phyloP scores from a whole-genome alignment of 2,329 filamentous ascomycete genomes.

The Xylariaceae sp. region DNA sequence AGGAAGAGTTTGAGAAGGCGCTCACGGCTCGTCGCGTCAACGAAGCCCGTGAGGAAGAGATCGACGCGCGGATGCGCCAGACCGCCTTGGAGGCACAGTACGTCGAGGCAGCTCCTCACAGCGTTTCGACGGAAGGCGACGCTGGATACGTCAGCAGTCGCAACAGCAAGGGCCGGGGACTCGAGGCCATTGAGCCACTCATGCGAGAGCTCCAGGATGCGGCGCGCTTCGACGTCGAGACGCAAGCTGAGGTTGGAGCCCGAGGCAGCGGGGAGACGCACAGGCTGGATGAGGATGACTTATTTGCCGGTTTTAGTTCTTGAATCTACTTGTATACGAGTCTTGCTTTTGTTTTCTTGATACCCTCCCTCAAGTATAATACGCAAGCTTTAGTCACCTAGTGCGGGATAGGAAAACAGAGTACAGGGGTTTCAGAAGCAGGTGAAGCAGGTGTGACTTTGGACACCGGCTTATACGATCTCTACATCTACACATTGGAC shows the following conservation, averaged over 20 bases:
- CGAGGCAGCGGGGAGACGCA: background rate
- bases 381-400: no score
- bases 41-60: background rate
- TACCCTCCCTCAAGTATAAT: background rate
- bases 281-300: background rate
- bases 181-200: constrained; percentile 39
- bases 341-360: background rate
- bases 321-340: background rate
- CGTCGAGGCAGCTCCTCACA: background rate
- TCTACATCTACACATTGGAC: no score
- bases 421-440: no score
- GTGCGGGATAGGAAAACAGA: no score
- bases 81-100: background rate
- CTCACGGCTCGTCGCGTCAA: background rate
- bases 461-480: no score
- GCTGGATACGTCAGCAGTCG: constrained; percentile 6
- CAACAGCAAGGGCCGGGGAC: constrained; percentile 16
- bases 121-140: constrained; percentile 1
- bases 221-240: constrained; percentile 3
- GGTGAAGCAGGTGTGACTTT: no score
- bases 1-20: constrained; percentile 1
- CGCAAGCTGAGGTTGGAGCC: background rate
- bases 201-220: constrained; percentile 37
- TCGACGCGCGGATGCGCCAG: background rate
- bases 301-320: background rate